Conservation (phyloP, 2,329 filamentous ascomycete species). For the Claviceps maximensis region DNA sequence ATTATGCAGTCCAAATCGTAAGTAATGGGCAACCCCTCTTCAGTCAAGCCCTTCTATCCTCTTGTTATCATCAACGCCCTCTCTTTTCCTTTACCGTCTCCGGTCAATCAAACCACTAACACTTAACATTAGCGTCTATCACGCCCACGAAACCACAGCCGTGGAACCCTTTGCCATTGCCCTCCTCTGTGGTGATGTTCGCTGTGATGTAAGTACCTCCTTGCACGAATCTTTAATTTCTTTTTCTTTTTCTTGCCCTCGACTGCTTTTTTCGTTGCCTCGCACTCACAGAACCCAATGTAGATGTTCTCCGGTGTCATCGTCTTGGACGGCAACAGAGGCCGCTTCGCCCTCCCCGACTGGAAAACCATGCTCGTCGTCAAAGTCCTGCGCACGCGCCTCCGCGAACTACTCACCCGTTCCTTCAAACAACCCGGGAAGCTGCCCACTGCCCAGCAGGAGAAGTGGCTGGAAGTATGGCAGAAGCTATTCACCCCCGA, state of each 20-base stretch:
- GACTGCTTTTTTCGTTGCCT: too few species aligned
- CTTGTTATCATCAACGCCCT: background rate
- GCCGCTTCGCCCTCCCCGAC: slow-evolving; percentile 69
- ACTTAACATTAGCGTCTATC: slow-evolving; percentile 49
- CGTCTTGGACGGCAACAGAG: slow-evolving; percentile 73
- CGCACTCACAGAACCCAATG: background rate
- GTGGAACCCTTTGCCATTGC: slow-evolving; percentile 73
- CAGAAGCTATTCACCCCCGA: slow-evolving; percentile 52
- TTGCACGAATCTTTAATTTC: background rate
- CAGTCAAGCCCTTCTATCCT: too few species aligned
- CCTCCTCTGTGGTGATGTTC: slow-evolving; percentile 75
- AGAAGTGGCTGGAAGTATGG: slow-evolving; percentile 64
- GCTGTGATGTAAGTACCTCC: slow-evolving; percentile 54
- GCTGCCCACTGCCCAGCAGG: slow-evolving; percentile 50
- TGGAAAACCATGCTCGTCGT: slow-evolving; percentile 89
- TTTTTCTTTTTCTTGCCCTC: rapidly evolving
- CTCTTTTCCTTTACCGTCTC: too few species aligned
- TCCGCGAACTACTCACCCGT: slow-evolving; percentile 62
- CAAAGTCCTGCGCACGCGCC: slow-evolving; percentile 60
- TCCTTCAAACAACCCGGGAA: slow-evolving; percentile 57
- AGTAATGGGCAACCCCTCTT: background rate
- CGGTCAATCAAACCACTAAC: slow-evolving; percentile 2
- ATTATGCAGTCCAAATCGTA: slow-evolving; percentile 87
- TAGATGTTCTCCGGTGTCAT: slow-evolving; percentile 80
- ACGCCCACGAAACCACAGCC: slow-evolving; percentile 78